Conservation (phyloP, 1,284 basidiomycete species). For the Volvariella surrecta region DNA sequence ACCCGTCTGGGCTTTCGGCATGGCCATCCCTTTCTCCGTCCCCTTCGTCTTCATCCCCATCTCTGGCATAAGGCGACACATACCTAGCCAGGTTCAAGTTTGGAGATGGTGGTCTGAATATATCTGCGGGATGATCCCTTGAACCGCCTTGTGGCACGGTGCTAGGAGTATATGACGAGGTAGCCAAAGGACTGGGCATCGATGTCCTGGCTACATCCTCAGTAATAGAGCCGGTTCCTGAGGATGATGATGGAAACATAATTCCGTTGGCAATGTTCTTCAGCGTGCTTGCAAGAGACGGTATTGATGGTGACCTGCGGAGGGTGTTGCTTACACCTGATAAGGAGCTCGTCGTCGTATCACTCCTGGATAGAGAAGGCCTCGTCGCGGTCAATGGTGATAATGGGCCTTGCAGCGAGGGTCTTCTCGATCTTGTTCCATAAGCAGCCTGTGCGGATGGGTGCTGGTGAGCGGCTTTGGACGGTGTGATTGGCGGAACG, state of each 20-base stretch:
- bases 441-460: constrained; percentile 3
- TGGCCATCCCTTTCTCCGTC: too few species aligned
- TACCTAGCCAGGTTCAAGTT: constrained; percentile 71
- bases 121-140: constrained; percentile 28
- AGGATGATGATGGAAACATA: constrained; percentile 45
- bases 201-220: constrained; percentile 39
- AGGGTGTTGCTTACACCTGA: constrained; percentile 60
- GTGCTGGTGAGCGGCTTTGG: background rate
- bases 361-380: constrained; percentile 43
- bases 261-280: constrained; percentile 68
- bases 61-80: constrained; percentile 61
- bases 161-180: constrained; percentile 3
- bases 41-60: constrained; percentile 10
- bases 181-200: constrained; percentile 30
- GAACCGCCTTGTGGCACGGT: constrained; percentile 14
- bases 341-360: constrained; percentile 53
- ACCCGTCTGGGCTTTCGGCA: background rate
- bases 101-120: constrained; percentile 68
- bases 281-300: constrained; percentile 71
- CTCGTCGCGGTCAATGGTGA: constrained; percentile 26
- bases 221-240: background rate
- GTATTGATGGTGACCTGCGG: constrained; percentile 67
- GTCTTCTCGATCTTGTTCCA: constrained; percentile 35
- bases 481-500: constrained; percentile 2
- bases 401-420: constrained; percentile 42